phyloP scores from a whole-genome alignment of 352 stramenopile species.

The Pythium phragmiticola region DNA sequence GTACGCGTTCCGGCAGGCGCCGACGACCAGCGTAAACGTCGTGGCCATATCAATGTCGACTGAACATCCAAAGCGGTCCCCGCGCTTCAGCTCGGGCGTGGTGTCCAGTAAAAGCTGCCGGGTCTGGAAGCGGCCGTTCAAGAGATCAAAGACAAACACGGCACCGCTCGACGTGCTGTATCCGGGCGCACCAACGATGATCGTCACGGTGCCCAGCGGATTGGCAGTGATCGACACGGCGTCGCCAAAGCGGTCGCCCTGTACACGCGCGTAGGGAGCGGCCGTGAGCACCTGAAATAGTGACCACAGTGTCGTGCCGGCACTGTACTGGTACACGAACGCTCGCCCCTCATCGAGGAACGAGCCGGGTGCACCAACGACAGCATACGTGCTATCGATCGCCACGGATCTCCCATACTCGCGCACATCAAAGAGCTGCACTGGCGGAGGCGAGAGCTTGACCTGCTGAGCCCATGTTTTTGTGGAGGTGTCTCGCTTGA shows the following conservation, averaged over 20 bases:
- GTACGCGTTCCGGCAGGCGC: conserved; percentile 45
- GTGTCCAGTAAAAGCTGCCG: conserved; percentile 60
- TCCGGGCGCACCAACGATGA: conserved; percentile 68
- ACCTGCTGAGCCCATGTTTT: conserved; percentile 51
- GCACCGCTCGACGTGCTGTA: conserved; percentile 52
- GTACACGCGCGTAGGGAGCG: conserved; percentile 38
- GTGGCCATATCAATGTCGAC: conserved; percentile 74
- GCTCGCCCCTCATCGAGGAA: conserved; percentile 58
- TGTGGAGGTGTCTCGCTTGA: conserved; percentile 31
- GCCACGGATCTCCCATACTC: conserved; percentile 61
- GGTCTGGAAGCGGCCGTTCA: conserved; percentile 58
- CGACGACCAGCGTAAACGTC: conserved; percentile 69
- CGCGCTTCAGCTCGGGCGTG: conserved; percentile 41
- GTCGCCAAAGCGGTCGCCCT: conserved; percentile 71
- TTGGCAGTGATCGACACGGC: conserved; percentile 60
- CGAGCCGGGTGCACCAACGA: conserved; percentile 57
- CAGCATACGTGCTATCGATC: conserved; percentile 49
- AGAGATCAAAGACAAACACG: conserved; percentile 76
- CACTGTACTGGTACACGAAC: conserved; percentile 77
- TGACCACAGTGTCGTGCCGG: conserved; percentile 34
- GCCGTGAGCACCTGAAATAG: conserved; percentile 69
- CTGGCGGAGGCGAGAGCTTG: conserved; percentile 53
- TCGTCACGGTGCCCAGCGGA: conserved; percentile 35
- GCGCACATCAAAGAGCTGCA: conserved; percentile 37
- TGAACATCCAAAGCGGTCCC: conserved; percentile 65